phyloP scores from a whole-genome alignment of 2,329 filamentous ascomycete genomes.

The Nothophaeocryptopus gaeumannii region DNA sequence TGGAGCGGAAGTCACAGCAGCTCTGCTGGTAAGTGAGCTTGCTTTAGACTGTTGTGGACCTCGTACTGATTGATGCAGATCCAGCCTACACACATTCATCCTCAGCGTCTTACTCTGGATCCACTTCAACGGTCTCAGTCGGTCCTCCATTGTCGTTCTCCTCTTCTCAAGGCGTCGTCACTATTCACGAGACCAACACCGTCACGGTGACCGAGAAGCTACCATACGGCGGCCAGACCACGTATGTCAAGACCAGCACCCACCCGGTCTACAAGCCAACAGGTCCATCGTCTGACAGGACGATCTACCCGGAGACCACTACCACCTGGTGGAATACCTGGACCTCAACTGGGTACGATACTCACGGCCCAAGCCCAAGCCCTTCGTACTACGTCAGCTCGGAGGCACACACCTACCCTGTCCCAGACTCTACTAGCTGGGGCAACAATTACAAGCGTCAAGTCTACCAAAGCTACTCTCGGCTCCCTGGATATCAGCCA shows the following conservation, averaged over 20 bases:
- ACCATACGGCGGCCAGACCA: conserved; percentile 5
- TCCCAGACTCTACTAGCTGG: conserved; percentile 2
- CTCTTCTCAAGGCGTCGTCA: too few relatives aligned
- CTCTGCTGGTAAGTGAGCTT: too few relatives aligned
- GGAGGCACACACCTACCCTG: conserved; percentile 1
- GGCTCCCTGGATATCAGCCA: too few relatives aligned
- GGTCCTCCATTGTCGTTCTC: too few relatives aligned
- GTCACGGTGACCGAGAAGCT: conserved; percentile 4
- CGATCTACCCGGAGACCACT: background rate
- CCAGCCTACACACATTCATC: too few relatives aligned
- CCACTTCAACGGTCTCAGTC: too few relatives aligned
- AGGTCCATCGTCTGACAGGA: background rate
- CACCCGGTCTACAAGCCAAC: conserved; percentile 1
- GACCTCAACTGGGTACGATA: background rate
- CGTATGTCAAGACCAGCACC: conserved; percentile 4
- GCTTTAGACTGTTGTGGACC: too few relatives aligned
- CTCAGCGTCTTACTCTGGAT: too few relatives aligned
- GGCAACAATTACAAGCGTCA: conserved; percentile 8
- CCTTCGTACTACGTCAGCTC: background rate
- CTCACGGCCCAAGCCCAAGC: background rate
- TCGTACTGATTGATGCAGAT: too few relatives aligned
- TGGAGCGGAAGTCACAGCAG: too few relatives aligned
- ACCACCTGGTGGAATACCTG: background rate
- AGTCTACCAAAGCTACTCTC: too few relatives aligned
- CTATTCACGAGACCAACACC: background rate